Conservation (phyloP, 164 flowering plant species). For the Hamamelis virginiana region DNA sequence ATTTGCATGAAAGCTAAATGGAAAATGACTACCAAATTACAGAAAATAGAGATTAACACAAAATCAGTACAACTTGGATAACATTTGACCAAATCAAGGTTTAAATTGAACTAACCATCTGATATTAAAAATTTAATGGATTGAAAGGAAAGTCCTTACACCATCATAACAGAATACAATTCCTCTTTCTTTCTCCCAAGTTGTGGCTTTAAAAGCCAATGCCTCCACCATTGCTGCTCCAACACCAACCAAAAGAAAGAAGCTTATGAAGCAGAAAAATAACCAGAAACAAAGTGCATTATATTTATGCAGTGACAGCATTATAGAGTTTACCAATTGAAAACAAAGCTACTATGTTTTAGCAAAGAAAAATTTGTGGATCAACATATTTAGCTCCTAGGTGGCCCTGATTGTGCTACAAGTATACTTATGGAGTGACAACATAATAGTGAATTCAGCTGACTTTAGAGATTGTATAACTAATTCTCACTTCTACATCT, state of each 20-base stretch:
- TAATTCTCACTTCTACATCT: not conserved
- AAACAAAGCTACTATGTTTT: not conserved
- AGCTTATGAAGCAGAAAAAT: not conserved
- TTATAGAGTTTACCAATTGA: not conserved
- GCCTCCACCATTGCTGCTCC: constrained; percentile 63
- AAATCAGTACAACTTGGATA: not conserved
- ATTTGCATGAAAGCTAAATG: not conserved
- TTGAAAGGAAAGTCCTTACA: constrained; percentile 36
- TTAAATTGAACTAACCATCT: not conserved
- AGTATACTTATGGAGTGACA: not conserved
- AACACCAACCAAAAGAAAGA: constrained; percentile 5
- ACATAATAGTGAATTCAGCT: not conserved
- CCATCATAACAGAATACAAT: constrained; percentile 63
- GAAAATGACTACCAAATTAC: not conserved
- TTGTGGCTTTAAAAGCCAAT: constrained; percentile 38
- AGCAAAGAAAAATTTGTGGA: not conserved
- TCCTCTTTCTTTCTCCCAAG: constrained; percentile 72
- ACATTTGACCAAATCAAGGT: not conserved
- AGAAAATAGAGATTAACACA: not conserved
- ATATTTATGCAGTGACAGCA: not conserved
- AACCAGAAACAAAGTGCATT: too few relatives aligned
- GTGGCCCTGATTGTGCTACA: not conserved
- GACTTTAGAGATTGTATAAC: not conserved
- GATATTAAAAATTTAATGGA: not conserved
- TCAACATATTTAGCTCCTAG: not conserved